Percentiles rank a stretch among this genome's conserved stretches.
These are phyloP conservation scores for Saccharomyces hybrid DNA, from an alignment of 1,139 yeast genomes.

Conservation along the genomic window DNA sequence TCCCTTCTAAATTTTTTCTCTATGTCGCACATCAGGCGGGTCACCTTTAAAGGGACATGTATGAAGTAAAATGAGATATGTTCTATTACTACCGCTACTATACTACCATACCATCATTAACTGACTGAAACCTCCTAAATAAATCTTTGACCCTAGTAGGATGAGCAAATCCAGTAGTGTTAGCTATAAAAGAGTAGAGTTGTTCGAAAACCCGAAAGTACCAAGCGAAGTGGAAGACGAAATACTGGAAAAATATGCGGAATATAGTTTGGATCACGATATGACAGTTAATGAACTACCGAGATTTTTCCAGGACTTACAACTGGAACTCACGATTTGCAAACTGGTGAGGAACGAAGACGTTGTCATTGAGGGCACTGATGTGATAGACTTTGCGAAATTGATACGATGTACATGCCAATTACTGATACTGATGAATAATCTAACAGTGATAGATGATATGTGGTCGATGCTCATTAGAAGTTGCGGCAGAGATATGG, in stretches of 20 bases:
- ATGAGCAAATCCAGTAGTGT: slow-evolving; percentile 6
- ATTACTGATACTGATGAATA: slow-evolving; percentile 35
- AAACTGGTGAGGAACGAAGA: slow-evolving; percentile 17
- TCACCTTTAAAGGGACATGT: neutral
- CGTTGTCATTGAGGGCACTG: slow-evolving; percentile 33
- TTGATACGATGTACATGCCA: slow-evolving; percentile 36
- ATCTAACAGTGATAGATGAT: slow-evolving; percentile 31
- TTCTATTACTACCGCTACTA: too few relatives aligned
- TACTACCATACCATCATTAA: neutral
- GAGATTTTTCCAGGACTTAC: slow-evolving; percentile 26
- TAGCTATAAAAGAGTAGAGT: slow-evolving; percentile 22
- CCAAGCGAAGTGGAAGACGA: slow-evolving; percentile 39
- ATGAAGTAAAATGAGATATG: neutral
- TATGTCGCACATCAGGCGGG: neutral
- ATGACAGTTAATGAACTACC: slow-evolving; percentile 31
- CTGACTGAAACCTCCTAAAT: neutral
- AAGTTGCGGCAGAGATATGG: slow-evolving; percentile 20
- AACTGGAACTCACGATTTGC: slow-evolving; percentile 28
- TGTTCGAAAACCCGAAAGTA: slow-evolving; percentile 29
- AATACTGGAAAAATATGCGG: slow-evolving; percentile 35
- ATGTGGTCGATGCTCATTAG: slow-evolving; percentile 36
- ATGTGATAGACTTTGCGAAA: slow-evolving; percentile 41
- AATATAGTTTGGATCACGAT: slow-evolving; percentile 34
- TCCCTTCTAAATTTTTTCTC: neutral
- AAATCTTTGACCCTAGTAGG: too few relatives aligned